These are phyloP conservation scores for Cryphonectria nitschkei DNA, from an alignment of 2,329 filamentous ascomycete genomes.

Conservation along the genomic window DNA sequence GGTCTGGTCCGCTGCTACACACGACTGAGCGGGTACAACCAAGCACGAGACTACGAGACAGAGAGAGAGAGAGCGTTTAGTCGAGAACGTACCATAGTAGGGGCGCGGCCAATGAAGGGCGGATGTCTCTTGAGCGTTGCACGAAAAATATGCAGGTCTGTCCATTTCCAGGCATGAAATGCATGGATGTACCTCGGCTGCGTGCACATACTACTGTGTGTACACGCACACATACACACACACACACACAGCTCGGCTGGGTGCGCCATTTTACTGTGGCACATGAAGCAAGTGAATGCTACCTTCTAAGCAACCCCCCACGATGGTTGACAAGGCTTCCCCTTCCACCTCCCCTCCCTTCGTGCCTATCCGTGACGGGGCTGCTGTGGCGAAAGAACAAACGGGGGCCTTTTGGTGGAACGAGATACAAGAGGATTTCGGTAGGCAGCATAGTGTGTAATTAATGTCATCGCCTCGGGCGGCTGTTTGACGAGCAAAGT, in stretches of 20 bases:
- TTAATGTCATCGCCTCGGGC: constrained; percentile 9
- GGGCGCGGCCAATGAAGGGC: constrained; percentile 2
- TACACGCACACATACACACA: not conserved
- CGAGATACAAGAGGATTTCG: not conserved
- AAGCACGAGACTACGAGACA: not conserved
- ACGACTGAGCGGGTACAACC: not conserved
- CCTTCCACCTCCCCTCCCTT: not conserved
- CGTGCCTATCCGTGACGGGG: not conserved
- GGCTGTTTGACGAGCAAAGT: constrained; percentile 5
- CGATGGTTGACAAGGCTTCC: constrained; percentile 2
- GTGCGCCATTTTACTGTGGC: constrained; percentile 14
- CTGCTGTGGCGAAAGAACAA: constrained; percentile 4
- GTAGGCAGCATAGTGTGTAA: not conserved
- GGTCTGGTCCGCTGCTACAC: constrained; percentile 7
- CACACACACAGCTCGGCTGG: not conserved
- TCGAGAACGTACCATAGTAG: not conserved
- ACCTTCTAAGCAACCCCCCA: not conserved
- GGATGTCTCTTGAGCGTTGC: not conserved
- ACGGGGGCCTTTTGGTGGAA: not conserved
- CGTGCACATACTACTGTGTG: not conserved
- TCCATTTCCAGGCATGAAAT: not conserved
- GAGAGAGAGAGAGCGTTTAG: constrained; percentile 5
- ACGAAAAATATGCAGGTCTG: constrained; percentile 4
- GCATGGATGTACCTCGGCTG: constrained; percentile 2
- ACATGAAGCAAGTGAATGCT: constrained; percentile 1